Evolutionary conservation across 2,329 filamentous ascomycete species (phyloP), one percentile per base, ranked within the genome.

Genomic region (Aureobasidium sp.): DNA sequence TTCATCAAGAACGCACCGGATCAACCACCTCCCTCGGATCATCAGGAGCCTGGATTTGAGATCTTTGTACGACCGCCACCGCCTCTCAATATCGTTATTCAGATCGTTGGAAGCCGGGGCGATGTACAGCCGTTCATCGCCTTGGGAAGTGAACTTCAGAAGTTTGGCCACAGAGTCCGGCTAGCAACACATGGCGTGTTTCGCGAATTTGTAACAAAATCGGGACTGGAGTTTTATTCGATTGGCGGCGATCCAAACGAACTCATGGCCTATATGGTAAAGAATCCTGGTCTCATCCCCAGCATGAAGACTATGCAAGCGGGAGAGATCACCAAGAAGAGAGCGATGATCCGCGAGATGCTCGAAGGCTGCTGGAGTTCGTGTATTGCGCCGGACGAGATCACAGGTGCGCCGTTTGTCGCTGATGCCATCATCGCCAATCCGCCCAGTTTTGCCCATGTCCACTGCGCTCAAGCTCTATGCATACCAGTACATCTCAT

Each of bases 281-380:
- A 92, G 74, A 89, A 94, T 67, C 90, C 91, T 0, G 89, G 90
- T 0, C 78, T 96, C 34, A 90, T 95, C 86, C 91, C 91, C 1
- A 88, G 88, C 0, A 84, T 93, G 63, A 87, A 92, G 56, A 86
- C 88, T 0, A 75, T 95, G 56, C 86, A 85, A 64, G 88, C 82
- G 66, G 90, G 90, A 12, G 90, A 94, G 70, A 84, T 96, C 53
- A 86, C 83, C 44, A 88, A 87, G 73, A 81, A 90, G 34, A 82
- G 90, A 36, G 85, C 83, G 65, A 89, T 88, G n/a, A 91, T 95
- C 64, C 84, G 86, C 63, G 83, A 90, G 64, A 92, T 95, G 65
- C 77, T 96, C n/a, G 78, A 88, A 32, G 91, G 91, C 0, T 94
- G 89, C 68, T 96, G 91, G 92, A 81, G 87, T 68, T 91, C 90